These are phyloP conservation scores for Claviceps spartinae DNA, from an alignment of 2,329 filamentous ascomycete genomes.

Conservation along the genomic window DNA sequence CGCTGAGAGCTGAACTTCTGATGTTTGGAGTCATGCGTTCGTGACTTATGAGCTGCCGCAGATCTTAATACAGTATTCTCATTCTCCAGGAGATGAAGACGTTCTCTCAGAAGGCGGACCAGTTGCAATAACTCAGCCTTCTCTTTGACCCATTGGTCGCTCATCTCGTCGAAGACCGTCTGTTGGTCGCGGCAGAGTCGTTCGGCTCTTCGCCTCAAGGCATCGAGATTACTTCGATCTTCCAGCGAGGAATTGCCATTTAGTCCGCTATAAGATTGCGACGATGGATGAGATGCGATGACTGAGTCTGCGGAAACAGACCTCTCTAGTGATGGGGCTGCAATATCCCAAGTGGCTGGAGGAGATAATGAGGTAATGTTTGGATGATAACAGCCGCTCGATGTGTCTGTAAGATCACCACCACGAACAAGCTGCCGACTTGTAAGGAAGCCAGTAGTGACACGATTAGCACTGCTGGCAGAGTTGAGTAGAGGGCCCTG, in stretches of 20 bases:
- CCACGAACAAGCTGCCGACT: not conserved
- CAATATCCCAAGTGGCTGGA: constrained; percentile 3
- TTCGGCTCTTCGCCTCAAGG: constrained; percentile 38
- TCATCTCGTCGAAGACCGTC: constrained; percentile 38
- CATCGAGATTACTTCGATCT: constrained; percentile 38
- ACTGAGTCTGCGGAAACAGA: constrained; percentile 18
- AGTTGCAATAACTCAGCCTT: constrained; percentile 27
- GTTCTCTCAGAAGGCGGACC: constrained; percentile 27
- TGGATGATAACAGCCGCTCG: not conserved
- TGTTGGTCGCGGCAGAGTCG: constrained; percentile 43
- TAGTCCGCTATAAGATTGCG: constrained; percentile 26
- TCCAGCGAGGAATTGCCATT: constrained; percentile 19
- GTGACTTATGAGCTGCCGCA: constrained; percentile 16
- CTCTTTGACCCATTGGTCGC: constrained; percentile 32
- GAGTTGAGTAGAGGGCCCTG: constrained; percentile 1
- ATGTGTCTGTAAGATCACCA: not conserved
- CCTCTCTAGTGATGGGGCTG: constrained; percentile 14
- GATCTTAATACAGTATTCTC: constrained; percentile 23
- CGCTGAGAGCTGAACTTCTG: constrained; percentile 15
- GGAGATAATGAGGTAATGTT: constrained; percentile 6
- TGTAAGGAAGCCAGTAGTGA: not conserved
- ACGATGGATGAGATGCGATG: constrained; percentile 18
- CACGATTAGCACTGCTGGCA: not conserved
- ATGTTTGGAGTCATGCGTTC: constrained; percentile 17
- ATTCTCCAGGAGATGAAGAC: constrained; percentile 21